Evolutionary conservation across 2,329 filamentous ascomycete species (phyloP), one percentile per base, ranked within the genome.

Genomic region (Lecanoromycetidae sp.): DNA sequence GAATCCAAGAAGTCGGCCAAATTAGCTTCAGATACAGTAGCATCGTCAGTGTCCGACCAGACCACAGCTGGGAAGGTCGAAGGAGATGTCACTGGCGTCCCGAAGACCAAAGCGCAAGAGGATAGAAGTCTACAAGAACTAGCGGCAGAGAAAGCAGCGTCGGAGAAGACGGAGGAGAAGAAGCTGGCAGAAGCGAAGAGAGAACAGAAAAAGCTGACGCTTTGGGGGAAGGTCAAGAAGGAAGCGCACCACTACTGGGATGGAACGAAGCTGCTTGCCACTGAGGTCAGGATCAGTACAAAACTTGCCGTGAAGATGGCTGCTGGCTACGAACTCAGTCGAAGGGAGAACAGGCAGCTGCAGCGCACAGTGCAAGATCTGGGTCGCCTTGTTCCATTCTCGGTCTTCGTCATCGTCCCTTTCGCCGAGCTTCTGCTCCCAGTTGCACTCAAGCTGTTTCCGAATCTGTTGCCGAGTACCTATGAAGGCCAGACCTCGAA

Each of bases 171-270:
- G 17, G 53, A 68, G 7, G 67, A 72, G 46, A 75, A 80, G 55
- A 77, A 75, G 44, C 64, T 75, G 7, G 73, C 77, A 55, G 78
- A 84, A 48, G 66, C 65, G 66, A 72, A 79, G 56, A 82, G 84
- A 64, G 80, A 84, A 52, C 76, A 82, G 57, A 87, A 88, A 71
- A 95, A 94, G 62, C 68, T 94, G 66, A 94, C 88, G 0, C 41
- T 96, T 1, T 82, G 79, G 66, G 85, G 96, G 64, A 94, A 88
- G 69, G 80, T 98, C 60, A 98, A 94, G 75, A 88, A 93, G 65
- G 91, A 98, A 66, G 75, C 74, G 12, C 79, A 82, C 52, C 91
- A 98, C 65, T 98, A 98, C 70, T 96, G 91, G 90, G 91, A 98
- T 66, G 91, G 91, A 51, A 96, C 87, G 23, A 98, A 98, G 68